Percentiles rank a stretch among this genome's conserved stretches.
Evolutionary conservation across 2,329 filamentous ascomycete genomes (phyloP).

Genomic region (Thielaviopsis ethacetica): DNA sequence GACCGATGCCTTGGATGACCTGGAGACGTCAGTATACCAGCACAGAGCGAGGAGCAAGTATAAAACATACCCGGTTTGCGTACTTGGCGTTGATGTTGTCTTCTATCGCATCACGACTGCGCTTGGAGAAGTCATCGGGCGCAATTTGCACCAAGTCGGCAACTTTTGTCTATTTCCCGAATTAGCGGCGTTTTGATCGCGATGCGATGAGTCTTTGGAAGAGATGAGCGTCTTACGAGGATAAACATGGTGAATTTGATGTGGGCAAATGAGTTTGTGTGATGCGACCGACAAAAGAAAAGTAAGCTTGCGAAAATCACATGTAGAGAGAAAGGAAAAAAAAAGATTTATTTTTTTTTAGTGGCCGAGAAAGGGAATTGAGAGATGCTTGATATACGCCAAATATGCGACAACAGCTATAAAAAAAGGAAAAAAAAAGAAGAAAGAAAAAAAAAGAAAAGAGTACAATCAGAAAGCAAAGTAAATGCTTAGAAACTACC

Average conservation of each 20-base stretch:
- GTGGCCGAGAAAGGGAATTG: background rate
- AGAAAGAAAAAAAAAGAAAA: no score
- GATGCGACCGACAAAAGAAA: no score
- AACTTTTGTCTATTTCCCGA: slow-evolving; percentile 57
- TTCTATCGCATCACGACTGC: slow-evolving; percentile 70
- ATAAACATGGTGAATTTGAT: slow-evolving; percentile 29
- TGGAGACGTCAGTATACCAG: slow-evolving; percentile 17
- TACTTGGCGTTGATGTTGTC: slow-evolving; percentile 97
- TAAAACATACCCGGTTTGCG: slow-evolving; percentile 56
- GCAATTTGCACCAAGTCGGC: slow-evolving; percentile 87
- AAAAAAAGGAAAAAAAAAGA: background rate
- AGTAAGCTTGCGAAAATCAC: background rate
- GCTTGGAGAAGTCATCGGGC: slow-evolving; percentile 74
- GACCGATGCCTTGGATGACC: slow-evolving; percentile 83
- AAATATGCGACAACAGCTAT: background rate
- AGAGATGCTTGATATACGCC: background rate
- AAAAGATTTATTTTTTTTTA: background rate
- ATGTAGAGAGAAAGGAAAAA: background rate
- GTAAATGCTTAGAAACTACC: no score
- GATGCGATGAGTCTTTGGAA: background rate
- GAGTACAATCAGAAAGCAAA: no score
- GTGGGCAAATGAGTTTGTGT: background rate
- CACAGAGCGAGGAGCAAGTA: background rate
- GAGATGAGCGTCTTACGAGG: slow-evolving; percentile 22
- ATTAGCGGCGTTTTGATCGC: slow-evolving; percentile 2